Evolutionary conservation across 129 eudicot genomes (phyloP), one percentile per base, ranked within the genome.

Genomic region (Flaveria bidentis): DNA sequence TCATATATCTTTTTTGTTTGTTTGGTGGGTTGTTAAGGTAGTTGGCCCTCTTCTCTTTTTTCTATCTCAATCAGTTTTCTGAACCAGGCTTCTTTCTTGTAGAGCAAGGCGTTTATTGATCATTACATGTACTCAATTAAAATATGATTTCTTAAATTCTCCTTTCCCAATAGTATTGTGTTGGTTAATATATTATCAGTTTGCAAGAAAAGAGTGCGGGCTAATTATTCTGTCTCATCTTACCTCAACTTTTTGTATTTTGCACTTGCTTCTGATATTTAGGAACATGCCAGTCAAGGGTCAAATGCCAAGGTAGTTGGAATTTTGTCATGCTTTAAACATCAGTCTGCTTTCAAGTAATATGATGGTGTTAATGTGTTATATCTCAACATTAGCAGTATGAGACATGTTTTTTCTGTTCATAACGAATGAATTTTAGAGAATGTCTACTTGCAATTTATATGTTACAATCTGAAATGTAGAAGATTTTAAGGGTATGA

Each of bases 181-280:
- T 72, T 53, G 49, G 33, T 17, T 20, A n/a, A 17, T 17, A 33
- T 17, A 53, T 33, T 17, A 52, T 66, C 36, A 7, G 36, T 36
- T 33, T 72, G 76, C 66, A 53, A 58, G 65, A 23, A 58, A 58
- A 58, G 17, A 69, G 10, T 52, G 51, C 1, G 50, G 66, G 66
- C 53, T 41, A 6, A 17, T 16, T 30, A 16, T 28, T 13, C 17
- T 16, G 16, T 56, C 18, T 44, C 36, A 55, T 26, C 66, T 72
- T 53, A 53, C 66, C 14, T 33, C 18, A 22, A 55, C n/a, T 23
- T 23, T 58, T 58, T 22, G 65, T 58, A 4, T 16, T 20, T 22
- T 58, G 65, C 16, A 22, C 65, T 2, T 58, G 36, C 65, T 23
- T 58, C 15, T 11, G 14, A 58, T 58, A 23, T 11, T 23, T 58